Evolutionary conservation across 176 grass and related monocot species (phyloP).

Genomic region (Guadua angustifolia): DNA sequence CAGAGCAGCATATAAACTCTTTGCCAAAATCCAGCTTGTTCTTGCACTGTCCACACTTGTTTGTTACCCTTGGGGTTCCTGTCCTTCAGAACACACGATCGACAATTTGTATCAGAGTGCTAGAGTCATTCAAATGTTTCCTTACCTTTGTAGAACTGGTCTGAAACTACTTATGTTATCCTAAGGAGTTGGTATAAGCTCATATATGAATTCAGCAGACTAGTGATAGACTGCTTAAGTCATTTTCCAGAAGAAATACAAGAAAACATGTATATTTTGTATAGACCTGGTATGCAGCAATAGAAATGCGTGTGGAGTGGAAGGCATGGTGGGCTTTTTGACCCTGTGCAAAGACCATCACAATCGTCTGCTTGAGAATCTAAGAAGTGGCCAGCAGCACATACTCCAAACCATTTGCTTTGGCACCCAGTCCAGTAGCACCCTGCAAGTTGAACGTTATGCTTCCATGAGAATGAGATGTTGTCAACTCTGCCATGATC

Average conservation of each 20-base stretch:
- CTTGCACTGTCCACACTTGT: conserved; percentile 70
- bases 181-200: conserved; percentile 17
- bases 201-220: not conserved
- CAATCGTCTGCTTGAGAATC: conserved; percentile 71
- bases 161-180: conserved; percentile 11
- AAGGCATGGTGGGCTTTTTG: conserved; percentile 69
- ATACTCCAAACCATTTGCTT: conserved; percentile 77
- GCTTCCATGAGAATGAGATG: not conserved
- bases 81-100: conserved; percentile 43
- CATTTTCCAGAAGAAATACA: conserved; percentile 9
- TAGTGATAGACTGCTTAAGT: not conserved
- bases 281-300: conserved; percentile 76
- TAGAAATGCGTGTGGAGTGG: conserved; percentile 77
- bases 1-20: conserved; percentile 78
- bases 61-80: conserved; percentile 68
- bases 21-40: conserved; percentile 81
- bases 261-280: not conserved
- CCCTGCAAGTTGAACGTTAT: conserved; percentile 49
- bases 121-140: not conserved
- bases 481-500: not conserved
- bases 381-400: conserved; percentile 51
- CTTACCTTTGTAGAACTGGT: not conserved
- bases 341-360: conserved; percentile 59
- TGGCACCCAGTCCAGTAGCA: conserved; percentile 83
- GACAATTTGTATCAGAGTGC: conserved; percentile 13